phyloP scores from a whole-genome alignment of 2,329 filamentous ascomycete genomes.

The Cercospora berteroae region DNA sequence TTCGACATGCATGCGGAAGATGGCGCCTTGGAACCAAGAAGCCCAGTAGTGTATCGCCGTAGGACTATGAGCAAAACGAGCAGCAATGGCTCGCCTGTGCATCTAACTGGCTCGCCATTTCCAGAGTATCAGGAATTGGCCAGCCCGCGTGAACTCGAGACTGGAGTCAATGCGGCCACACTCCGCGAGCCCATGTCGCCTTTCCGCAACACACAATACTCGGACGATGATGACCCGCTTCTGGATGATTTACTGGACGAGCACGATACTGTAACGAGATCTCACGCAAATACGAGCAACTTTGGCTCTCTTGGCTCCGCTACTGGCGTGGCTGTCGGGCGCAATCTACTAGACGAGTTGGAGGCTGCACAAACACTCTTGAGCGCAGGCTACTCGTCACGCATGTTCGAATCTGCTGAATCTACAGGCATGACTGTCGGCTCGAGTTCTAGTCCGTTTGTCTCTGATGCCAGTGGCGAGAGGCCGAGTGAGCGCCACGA shows the following conservation, averaged over 20 bases:
- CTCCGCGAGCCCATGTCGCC: neutral
- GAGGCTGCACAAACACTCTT: conserved; percentile 24
- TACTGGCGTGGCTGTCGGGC: conserved; percentile 22
- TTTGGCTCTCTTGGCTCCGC: conserved; percentile 31
- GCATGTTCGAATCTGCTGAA: neutral
- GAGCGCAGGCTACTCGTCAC: neutral
- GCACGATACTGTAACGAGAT: neutral
- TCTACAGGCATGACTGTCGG: conserved; percentile 6
- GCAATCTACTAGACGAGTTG: conserved; percentile 39
- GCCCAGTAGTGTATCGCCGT: neutral
- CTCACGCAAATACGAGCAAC: conserved; percentile 18
- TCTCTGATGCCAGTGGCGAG: conserved; percentile 8
- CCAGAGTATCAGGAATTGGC: conserved; percentile 8
- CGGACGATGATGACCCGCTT: conserved; percentile 9
- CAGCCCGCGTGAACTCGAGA: neutral
- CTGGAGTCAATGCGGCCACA: neutral
- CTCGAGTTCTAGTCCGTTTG: conserved; percentile 14
- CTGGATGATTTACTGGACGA: conserved; percentile 7
- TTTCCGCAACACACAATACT: neutral
- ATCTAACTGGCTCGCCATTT: conserved; percentile 7
- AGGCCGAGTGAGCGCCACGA: neutral
- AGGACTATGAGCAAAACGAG: conserved; percentile 2
- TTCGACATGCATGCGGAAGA: conserved; percentile 1
- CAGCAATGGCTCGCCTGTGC: conserved; percentile 4
- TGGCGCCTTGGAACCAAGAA: neutral